A percentile compares a stretch with the other conserved stretches of the same genome.
Evolutionary conservation across 1,284 basidiomycete species (phyloP).

Genomic region (Leucoagaricus sp.): DNA sequence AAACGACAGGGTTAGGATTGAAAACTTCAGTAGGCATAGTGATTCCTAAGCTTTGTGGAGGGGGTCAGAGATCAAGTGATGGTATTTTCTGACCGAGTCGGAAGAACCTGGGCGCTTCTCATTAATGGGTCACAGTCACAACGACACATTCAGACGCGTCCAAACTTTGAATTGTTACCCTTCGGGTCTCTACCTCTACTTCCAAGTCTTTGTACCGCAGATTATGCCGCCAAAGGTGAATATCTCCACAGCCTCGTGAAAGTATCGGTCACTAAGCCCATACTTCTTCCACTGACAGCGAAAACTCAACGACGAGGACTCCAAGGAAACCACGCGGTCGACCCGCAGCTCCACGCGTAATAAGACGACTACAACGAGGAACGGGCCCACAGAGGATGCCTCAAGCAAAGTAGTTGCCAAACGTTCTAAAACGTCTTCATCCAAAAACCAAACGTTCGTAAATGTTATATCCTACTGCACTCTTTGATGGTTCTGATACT

Average conservation of each 20-base stretch:
- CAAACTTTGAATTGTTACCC: slow-evolving; percentile 1
- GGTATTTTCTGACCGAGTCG: background rate
- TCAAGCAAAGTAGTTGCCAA: slow-evolving; percentile 23
- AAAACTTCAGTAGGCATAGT: slow-evolving; percentile 54
- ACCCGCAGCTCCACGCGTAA: slow-evolving; percentile 50
- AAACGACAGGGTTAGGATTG: slow-evolving; percentile 66
- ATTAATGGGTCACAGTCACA: slow-evolving; percentile 15
- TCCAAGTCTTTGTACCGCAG: background rate
- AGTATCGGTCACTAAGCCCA: background rate
- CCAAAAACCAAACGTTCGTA: slow-evolving; percentile 14
- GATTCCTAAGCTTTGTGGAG: background rate
- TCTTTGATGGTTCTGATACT: slow-evolving; percentile 9
- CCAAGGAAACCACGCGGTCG: slow-evolving; percentile 40
- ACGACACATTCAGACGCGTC: slow-evolving; percentile 13
- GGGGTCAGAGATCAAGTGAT: slow-evolving; percentile 2
- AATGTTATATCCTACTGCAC: background rate
- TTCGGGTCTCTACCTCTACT: background rate
- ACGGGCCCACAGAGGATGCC: slow-evolving; percentile 17
- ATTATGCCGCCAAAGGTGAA: slow-evolving; percentile 40
- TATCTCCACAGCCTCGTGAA: too few relatives aligned
- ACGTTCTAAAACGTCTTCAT: slow-evolving; percentile 15
- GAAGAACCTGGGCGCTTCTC: background rate
- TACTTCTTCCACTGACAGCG: slow-evolving; percentile 30
- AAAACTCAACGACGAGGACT: slow-evolving; percentile 39
- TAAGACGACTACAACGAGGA: slow-evolving; percentile 24